Conservation (phyloP, 2,329 filamentous ascomycete species). For the Colletotrichum sp. region DNA sequence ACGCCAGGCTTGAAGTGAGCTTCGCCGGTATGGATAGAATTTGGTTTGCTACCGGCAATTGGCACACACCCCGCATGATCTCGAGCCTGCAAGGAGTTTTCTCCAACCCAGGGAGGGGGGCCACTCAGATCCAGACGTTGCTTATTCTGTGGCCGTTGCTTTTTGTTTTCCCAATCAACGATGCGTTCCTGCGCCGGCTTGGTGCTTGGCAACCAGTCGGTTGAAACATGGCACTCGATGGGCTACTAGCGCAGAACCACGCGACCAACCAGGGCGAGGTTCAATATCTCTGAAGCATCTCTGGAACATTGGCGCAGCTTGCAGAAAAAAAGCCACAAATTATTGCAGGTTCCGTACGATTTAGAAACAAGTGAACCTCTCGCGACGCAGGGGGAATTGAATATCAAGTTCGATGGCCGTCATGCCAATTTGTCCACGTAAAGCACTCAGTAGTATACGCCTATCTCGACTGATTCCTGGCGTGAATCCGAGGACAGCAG, state of each 20-base stretch:
- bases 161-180: background rate
- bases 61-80: background rate
- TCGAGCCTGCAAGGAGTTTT: background rate
- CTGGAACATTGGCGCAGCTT: slow-evolving; percentile 1
- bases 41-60: background rate
- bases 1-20: background rate
- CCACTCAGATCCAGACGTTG: background rate
- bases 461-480: background rate
- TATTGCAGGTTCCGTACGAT: background rate
- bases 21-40: background rate
- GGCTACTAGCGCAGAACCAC: background rate
- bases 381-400: background rate
- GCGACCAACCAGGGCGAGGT: background rate
- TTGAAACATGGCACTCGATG: slow-evolving; percentile 5
- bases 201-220: background rate
- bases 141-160: background rate
- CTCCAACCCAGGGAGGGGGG: background rate
- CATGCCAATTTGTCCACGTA: background rate
- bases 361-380: background rate
- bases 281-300: slow-evolving; percentile 2
- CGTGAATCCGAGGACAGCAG: background rate
- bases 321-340: background rate
- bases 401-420: background rate
- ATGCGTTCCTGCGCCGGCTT: background rate
- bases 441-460: background rate